Conservation (phyloP, 345 rosid species). For the Mallotus nudiflorus region DNA sequence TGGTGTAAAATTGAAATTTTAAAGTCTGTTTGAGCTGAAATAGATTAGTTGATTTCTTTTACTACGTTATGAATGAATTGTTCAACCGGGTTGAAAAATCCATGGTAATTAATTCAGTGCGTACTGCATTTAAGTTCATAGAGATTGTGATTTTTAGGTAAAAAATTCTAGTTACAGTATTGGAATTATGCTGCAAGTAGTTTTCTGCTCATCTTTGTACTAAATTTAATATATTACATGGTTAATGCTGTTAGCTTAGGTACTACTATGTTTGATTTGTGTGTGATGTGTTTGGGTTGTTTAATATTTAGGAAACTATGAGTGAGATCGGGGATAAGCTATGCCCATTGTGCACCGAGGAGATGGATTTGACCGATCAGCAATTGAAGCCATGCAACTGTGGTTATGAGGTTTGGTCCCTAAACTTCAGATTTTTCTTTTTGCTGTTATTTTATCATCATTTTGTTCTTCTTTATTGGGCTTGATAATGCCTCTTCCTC, state of each 20-base stretch:
- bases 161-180: not conserved
- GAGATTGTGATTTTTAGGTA: not conserved
- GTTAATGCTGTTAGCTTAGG: no score
- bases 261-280: not conserved
- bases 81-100: not conserved
- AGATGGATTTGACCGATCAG: slow-evolving; percentile 93
- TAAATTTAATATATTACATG: no score
- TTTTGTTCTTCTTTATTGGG: not conserved
- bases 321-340: slow-evolving; percentile 78
- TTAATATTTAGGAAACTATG: slow-evolving; percentile 53
- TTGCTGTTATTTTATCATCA: not conserved
- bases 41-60: not conserved
- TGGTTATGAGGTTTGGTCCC: slow-evolving; percentile 74
- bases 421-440: not conserved
- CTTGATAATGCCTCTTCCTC: not conserved
- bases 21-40: no score
- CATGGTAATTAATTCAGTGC: not conserved
- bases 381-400: slow-evolving; percentile 94
- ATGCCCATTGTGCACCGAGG: slow-evolving; percentile 88
- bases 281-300: not conserved
- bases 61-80: no score
- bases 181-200: not conserved
- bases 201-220: not conserved
- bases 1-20: no score
- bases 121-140: not conserved